Conservation (phyloP, 768 basidiomycete species). For the Boletus barrowsii region DNA sequence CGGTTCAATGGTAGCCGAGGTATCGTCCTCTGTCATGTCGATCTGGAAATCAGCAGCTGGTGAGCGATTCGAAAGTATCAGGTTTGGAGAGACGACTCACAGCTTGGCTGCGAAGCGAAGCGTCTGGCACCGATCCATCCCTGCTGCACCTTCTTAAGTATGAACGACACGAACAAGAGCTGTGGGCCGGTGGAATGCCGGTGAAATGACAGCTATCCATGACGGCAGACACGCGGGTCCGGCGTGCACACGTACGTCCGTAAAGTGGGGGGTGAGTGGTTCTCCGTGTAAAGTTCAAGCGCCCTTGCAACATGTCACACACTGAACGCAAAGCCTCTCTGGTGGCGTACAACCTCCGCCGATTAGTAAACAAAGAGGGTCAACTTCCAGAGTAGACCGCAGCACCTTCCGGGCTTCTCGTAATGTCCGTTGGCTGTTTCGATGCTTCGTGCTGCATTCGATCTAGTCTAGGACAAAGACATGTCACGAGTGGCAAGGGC, state of each 20-base stretch:
- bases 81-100: not conserved
- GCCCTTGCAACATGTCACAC: too few species aligned
- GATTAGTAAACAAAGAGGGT: not conserved
- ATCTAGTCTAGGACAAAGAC: too few species aligned
- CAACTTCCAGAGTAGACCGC: too few species aligned
- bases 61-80: not conserved
- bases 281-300: not conserved
- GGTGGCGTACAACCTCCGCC: not conserved
- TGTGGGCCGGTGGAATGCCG: not conserved
- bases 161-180: not conserved
- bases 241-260: slow-evolving; percentile 9
- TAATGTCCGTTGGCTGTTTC: not conserved
- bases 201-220: not conserved
- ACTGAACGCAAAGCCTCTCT: not conserved
- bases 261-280: not conserved
- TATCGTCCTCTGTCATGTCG: slow-evolving; percentile 4
- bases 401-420: not conserved
- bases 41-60: not conserved
- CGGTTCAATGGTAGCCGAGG: too few species aligned
- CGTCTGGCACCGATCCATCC: too few species aligned
- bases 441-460: too few species aligned
- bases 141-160: not conserved
- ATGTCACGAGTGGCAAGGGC: too few species aligned
- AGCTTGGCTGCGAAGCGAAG: not conserved
- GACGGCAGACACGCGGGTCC: slow-evolving; percentile 11